phyloP scores from a whole-genome alignment of 345 rosid species.

The sweet orange (Citrus sinensis) region DNA sequence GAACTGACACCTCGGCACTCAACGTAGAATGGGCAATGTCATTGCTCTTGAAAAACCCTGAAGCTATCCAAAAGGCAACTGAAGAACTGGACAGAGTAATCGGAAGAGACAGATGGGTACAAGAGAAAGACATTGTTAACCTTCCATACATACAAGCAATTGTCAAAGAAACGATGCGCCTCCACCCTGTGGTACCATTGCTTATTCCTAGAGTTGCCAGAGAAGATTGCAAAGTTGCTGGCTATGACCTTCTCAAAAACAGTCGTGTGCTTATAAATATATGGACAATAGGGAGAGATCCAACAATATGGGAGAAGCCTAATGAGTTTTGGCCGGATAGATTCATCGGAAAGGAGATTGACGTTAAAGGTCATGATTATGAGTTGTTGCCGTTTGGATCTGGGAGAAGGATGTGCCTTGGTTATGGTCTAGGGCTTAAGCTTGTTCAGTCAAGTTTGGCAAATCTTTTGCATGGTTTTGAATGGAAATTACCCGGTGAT shows the following conservation, averaged over 20 bases:
- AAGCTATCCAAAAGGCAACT: too few species aligned
- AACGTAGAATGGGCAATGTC: too few species aligned
- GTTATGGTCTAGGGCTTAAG: constrained; percentile 37
- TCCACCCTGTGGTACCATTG: constrained; percentile 63
- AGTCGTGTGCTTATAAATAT: constrained; percentile 37
- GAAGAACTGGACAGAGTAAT: too few species aligned
- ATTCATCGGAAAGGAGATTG: constrained; percentile 31
- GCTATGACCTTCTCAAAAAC: constrained; percentile 44
- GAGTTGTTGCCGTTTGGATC: constrained; percentile 63
- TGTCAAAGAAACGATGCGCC: constrained; percentile 36
- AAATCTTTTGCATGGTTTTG: constrained; percentile 53
- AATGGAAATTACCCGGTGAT: constrained; percentile 37
- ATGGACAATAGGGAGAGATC: constrained; percentile 63
- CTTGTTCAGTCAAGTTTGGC: constrained; percentile 47
- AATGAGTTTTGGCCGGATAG: constrained; percentile 15
- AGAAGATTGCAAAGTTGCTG: constrained; percentile 35
- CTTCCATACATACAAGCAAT: too few species aligned
- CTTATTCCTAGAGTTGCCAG: constrained; percentile 42
- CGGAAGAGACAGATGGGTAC: too few species aligned
- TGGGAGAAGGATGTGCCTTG: constrained; percentile 40
- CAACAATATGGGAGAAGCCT: constrained; percentile 46
- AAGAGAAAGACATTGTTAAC: constrained; percentile 31
- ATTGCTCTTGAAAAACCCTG: too few species aligned
- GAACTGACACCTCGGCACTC: too few species aligned
- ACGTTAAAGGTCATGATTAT: constrained; percentile 52